Evolutionary conservation across 345 rosid species (phyloP).

Genomic region (Citrus reticulata): DNA sequence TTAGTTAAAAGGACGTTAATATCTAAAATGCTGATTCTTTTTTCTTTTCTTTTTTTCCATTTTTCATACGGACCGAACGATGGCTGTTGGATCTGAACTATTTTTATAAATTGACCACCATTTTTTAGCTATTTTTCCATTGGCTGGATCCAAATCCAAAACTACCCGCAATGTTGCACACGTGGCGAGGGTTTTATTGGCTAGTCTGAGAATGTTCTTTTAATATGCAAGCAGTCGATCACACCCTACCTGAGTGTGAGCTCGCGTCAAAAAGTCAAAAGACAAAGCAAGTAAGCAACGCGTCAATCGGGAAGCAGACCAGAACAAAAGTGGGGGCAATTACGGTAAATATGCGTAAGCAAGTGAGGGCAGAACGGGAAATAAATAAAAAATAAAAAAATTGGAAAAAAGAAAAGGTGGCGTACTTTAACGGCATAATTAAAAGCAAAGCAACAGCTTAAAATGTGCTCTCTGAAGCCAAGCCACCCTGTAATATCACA

Average conservation of each 20-base stretch:
- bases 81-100: too few species aligned
- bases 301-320: constrained; percentile 4
- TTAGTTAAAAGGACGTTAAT: too few species aligned
- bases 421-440: constrained; percentile 41
- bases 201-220: background rate
- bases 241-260: background rate
- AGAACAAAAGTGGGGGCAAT: background rate
- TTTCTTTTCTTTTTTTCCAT: too few species aligned
- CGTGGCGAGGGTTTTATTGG: background rate
- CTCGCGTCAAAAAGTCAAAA: background rate
- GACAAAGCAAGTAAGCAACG: constrained; percentile 5
- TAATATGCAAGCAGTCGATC: background rate
- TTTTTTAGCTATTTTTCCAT: background rate
- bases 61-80: too few species aligned
- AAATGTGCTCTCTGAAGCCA: constrained; percentile 6
- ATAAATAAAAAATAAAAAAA: background rate
- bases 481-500: constrained; percentile 21
- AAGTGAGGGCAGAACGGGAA: constrained; percentile 25
- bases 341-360: background rate
- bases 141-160: background rate
- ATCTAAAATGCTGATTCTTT: too few species aligned
- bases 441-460: constrained; percentile 1
- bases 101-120: background rate
- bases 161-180: background rate
- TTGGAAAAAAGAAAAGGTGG: constrained; percentile 9